Base-by-base conservation (phyloP, 176 grass and related monocot species). In the Coix lacrymajobi region DNA sequence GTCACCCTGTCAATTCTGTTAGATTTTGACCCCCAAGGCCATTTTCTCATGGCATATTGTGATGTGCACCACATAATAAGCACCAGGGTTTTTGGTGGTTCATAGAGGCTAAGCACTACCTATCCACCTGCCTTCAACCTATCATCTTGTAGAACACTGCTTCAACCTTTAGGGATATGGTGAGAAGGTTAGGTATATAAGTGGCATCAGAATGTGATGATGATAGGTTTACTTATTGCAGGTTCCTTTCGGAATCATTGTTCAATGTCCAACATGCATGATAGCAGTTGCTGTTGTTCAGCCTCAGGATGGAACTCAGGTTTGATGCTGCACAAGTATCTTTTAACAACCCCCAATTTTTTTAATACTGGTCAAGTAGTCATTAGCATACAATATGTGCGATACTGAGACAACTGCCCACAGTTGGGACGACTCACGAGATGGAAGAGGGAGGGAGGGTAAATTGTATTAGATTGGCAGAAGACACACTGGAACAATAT, bases 281-380 rank as follows among this genome's bases (percentile, higher is more conserved):
- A 61, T 93, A 88, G 96, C 96, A 49, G 86, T 95, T 86, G 82
- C 96, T 79, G 92, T 98, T 58, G 85, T 77, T 36, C 96, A 98
- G 57, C 96, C 96, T 88, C 96, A 98, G 76, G 76, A 98, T 73
- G 96, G 96, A 78, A 85, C 77, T 88, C 92, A 95, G 79, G 96
- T 98, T 87, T 51, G 60, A 11, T 79, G 63, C 8, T 24, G 17
- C 11, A 85, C 22, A 84, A 81, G 32, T 80, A 51, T 66, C 51
- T 69, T 80, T 11, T 46, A 56, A 11, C 76, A 70, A 38, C 32
- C 67, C 29, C 24, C 17, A 26, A 48, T 4, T 69, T 69, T 16
- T 19, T 37, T 26, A 70, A 38, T 38, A 43, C 38, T 81, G 57
- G 2, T 40, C 7, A 49, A 43, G 29, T 81, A 46, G 1, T 40